phyloP scores from a whole-genome alignment of 495 filamentous ascomycete species.

The Aspergillus campestris region DNA sequence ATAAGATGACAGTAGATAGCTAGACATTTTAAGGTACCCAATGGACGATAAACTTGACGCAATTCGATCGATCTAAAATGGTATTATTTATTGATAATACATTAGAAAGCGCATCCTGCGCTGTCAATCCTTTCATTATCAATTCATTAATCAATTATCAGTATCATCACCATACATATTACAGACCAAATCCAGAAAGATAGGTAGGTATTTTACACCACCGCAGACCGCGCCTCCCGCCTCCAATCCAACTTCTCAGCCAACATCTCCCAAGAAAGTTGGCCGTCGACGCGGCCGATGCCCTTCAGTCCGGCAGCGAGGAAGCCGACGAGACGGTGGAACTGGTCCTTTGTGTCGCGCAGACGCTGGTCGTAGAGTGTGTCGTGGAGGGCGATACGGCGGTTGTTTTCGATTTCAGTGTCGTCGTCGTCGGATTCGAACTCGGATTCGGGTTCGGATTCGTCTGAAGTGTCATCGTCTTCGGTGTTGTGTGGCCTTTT shows the following conservation, averaged over 20 bases:
- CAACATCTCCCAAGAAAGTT: slow-evolving; percentile 42
- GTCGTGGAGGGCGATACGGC: slow-evolving; percentile 14
- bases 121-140: no score
- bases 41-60: no score
- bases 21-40: no score
- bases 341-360: slow-evolving; percentile 29
- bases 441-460: slow-evolving; percentile 12
- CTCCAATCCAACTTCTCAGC: slow-evolving; percentile 38
- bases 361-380: slow-evolving; percentile 22
- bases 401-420: background rate
- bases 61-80: no score
- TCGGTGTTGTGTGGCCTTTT: slow-evolving; percentile 8
- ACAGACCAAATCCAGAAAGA: no score
- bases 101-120: no score
- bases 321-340: slow-evolving; percentile 35
- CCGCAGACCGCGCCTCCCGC: background rate
- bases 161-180: no score
- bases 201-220: no score
- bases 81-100: no score
- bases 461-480: slow-evolving; percentile 1
- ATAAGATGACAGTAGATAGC: no score
- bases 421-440: slow-evolving; percentile 15
- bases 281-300: slow-evolving; percentile 38
- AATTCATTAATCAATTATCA: no score
- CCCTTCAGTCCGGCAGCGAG: slow-evolving; percentile 37